phyloP scores from a whole-genome alignment of 2,329 filamentous ascomycete species.

The Trichophyton equinum region DNA sequence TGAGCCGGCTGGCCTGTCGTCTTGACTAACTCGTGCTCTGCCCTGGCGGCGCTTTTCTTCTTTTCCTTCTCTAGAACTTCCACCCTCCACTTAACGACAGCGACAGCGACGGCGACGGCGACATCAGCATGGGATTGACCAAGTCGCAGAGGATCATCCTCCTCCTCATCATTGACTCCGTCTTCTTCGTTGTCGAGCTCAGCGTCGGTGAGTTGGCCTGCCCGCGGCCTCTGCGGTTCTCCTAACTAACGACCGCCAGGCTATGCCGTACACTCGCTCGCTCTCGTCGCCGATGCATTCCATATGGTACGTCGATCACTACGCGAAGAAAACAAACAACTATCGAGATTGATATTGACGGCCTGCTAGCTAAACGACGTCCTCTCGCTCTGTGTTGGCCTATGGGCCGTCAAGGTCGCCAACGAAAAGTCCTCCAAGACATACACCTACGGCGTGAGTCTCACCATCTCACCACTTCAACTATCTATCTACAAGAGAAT shows the following conservation, averaged over 20 bases:
- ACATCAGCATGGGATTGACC: constrained; percentile 60
- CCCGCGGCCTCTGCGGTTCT: no score
- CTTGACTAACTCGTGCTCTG: neutral
- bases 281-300: constrained; percentile 90
- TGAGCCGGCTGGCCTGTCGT: neutral
- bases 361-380: constrained; percentile 78
- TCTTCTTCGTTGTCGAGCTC: constrained; percentile 84
- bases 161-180: constrained; percentile 77
- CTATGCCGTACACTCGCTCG: constrained; percentile 78
- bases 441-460: constrained; percentile 85
- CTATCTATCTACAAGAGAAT: constrained; percentile 4
- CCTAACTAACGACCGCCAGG: constrained; percentile 31
- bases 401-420: constrained; percentile 90
- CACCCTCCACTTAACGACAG: neutral
- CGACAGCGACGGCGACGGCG: neutral
- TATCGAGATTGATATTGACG: no score
- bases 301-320: constrained; percentile 60
- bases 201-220: constrained; percentile 45
- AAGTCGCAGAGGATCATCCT: constrained; percentile 87
- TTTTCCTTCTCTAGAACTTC: neutral
- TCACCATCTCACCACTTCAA: neutral
- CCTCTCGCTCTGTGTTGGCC: constrained; percentile 76
- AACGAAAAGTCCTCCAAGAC: constrained; percentile 70
- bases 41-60: neutral
- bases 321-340: no score